Evolutionary conservation across 805 yeast genomes (phyloP).

Genomic region (Pichia phayaonensis): DNA sequence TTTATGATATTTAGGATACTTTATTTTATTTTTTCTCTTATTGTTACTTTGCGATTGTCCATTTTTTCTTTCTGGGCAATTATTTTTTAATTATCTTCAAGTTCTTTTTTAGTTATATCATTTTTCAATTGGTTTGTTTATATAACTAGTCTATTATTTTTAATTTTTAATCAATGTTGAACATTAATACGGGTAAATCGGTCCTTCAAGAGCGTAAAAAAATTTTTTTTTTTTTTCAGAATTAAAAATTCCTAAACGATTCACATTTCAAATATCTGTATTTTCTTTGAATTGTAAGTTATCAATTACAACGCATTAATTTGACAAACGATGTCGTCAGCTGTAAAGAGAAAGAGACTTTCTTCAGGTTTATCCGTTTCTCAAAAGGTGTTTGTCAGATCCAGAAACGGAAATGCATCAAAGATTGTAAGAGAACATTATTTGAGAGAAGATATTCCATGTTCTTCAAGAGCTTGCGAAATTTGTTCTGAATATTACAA

Average conservation of each 20-base stretch:
- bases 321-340: background rate
- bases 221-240: background rate
- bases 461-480: slow-evolving; percentile 66
- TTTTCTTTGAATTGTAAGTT: background rate
- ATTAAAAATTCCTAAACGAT: background rate
- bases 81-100: too few species aligned
- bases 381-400: slow-evolving; percentile 85
- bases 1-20: too few species aligned
- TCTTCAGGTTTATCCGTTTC: slow-evolving; percentile 57
- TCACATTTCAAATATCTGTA: background rate
- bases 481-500: slow-evolving; percentile 48
- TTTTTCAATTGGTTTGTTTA: too few species aligned
- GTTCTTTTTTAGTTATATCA: too few species aligned
- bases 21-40: too few species aligned
- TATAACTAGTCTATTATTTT: too few species aligned
- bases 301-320: background rate
- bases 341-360: slow-evolving; percentile 34
- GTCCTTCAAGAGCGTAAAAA: too few species aligned
- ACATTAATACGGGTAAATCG: too few species aligned
- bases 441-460: slow-evolving; percentile 85
- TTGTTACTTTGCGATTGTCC: too few species aligned
- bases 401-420: slow-evolving; percentile 82
- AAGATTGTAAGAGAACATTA: slow-evolving; percentile 94
- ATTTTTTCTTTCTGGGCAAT: too few species aligned
- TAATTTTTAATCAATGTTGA: too few species aligned